Percentiles rank a stretch among this genome's conserved stretches.
Conservation (phyloP, 306 rosid genomes). For the Acacia melanoxylon region DNA sequence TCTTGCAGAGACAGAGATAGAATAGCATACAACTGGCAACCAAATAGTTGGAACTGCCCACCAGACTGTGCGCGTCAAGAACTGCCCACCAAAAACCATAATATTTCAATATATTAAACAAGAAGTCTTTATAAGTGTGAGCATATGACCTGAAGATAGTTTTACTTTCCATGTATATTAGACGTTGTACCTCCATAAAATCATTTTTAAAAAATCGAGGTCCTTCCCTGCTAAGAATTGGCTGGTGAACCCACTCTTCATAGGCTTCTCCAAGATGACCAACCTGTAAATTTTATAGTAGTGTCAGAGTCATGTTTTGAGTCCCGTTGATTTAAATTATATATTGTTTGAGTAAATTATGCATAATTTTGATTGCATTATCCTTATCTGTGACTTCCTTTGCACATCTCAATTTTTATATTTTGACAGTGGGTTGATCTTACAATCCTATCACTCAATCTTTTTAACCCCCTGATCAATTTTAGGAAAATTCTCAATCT, state of each 20-base stretch:
- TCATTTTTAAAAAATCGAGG: constrained; percentile 80
- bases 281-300: constrained; percentile 48
- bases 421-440: not conserved
- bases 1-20: constrained; percentile 46
- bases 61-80: constrained; percentile 81
- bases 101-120: not conserved
- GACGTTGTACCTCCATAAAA: constrained; percentile 62
- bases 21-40: constrained; percentile 73
- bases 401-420: not conserved
- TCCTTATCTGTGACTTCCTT: not conserved
- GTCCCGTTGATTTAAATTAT: not conserved
- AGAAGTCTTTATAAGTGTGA: not conserved
- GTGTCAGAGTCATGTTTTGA: not conserved
- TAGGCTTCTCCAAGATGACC: constrained; percentile 93
- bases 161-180: not conserved
- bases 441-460: not conserved
- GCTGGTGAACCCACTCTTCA: constrained; percentile 94
- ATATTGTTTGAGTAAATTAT: not conserved
- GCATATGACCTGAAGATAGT: not conserved
- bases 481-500: not conserved
- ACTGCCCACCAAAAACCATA: constrained; percentile 46
- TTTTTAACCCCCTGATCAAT: not conserved
- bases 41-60: constrained; percentile 85
- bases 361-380: not conserved
- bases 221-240: constrained; percentile 73